phyloP scores from a whole-genome alignment of 2,329 filamentous ascomycete genomes.

The Pseudogymnoascus verrucosus region DNA sequence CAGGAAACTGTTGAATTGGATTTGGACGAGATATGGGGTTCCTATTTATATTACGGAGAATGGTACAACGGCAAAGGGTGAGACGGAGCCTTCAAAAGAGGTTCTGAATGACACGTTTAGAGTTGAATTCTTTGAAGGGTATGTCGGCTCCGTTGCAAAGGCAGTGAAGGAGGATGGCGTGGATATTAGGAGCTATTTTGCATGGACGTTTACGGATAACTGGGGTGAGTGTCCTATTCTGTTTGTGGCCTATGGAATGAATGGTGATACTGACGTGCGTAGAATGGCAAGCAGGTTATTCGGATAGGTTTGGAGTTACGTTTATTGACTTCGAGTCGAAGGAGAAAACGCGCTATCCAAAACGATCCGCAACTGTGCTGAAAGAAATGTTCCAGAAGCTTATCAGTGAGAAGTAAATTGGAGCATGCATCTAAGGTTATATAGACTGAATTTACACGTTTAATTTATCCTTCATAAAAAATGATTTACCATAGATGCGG shows the following conservation, averaged over 20 bases:
- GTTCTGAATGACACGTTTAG: conserved; percentile 76
- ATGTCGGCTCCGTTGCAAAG: conserved; percentile 68
- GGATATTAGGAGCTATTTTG: conserved; percentile 71
- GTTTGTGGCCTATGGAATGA: conserved; percentile 27
- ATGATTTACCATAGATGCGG: background rate
- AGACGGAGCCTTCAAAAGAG: conserved; percentile 65
- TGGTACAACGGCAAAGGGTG: conserved; percentile 73
- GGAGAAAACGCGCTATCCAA: conserved; percentile 66
- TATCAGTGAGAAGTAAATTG: conserved; percentile 51
- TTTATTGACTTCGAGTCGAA: conserved; percentile 75
- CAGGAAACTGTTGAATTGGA: conserved; percentile 67
- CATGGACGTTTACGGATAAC: conserved; percentile 74
- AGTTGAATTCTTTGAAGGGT: conserved; percentile 68
- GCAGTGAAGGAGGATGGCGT: conserved; percentile 65
- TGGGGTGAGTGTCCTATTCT: conserved; percentile 23
- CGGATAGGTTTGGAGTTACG: conserved; percentile 76
- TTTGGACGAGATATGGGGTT: conserved; percentile 65
- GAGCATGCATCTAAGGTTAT: too few species aligned
- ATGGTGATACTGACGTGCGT: conserved; percentile 70
- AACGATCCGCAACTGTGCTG: conserved; percentile 72
- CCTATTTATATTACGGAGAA: conserved; percentile 87
- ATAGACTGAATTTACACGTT: background rate
- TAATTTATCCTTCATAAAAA: background rate
- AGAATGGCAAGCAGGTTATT: conserved; percentile 63
- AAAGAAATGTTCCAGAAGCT: conserved; percentile 62